These are phyloP conservation scores for Gracilaria gracilis DNA, from an alignment of 23 red algal species.

Conservation along the genomic window DNA sequence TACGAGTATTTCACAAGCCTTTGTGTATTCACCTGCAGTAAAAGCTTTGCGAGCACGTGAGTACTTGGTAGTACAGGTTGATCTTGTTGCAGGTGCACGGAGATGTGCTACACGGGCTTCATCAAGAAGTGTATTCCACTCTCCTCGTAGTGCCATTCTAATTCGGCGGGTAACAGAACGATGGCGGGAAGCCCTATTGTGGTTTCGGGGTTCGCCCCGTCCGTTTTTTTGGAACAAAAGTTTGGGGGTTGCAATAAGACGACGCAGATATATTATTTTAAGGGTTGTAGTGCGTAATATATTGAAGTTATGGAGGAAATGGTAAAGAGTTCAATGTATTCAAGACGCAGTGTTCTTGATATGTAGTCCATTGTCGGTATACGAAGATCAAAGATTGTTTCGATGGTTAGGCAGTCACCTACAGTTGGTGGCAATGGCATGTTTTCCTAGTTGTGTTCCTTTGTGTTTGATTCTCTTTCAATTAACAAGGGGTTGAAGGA, in stretches of 20 bases:
- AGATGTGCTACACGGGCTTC: not conserved
- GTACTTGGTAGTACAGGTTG: not conserved
- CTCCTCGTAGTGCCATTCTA: not conserved
- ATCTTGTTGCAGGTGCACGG: not conserved
- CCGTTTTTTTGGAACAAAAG: not conserved
- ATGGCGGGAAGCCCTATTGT: not conserved
- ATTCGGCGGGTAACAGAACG: not conserved
- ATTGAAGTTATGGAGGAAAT: not conserved
- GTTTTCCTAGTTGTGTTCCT: not conserved
- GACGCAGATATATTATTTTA: not conserved
- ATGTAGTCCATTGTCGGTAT: not conserved
- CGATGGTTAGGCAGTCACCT: not conserved
- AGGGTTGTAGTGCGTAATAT: not conserved
- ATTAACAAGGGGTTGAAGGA: not conserved
- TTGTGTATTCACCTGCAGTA: not conserved
- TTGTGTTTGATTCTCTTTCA: not conserved
- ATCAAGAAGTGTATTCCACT: not conserved
- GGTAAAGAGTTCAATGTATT: not conserved
- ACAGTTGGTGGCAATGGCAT: constrained; percentile 1
- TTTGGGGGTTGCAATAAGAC: not conserved
- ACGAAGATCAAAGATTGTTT: not conserved
- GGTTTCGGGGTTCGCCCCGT: not conserved
- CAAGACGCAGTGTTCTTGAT: not conserved
- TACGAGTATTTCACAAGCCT: not conserved
- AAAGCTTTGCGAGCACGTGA: not conserved